phyloP scores from a whole-genome alignment of 805 yeast species.

The Candida broadrunensis region DNA sequence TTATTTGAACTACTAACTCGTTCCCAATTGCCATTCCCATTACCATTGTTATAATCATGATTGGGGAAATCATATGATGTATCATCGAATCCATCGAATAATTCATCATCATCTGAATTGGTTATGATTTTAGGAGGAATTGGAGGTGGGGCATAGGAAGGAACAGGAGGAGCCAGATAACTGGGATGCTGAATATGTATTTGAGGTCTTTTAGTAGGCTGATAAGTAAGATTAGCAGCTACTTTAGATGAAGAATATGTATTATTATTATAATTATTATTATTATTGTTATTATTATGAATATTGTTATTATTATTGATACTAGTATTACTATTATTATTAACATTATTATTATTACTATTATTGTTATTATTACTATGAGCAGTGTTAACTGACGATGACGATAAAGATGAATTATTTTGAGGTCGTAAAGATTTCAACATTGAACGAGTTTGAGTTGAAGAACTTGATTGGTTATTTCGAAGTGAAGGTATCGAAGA shows the following conservation, averaged over 20 bases:
- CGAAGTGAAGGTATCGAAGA: constrained; percentile 28
- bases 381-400: constrained; percentile 3
- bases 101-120: constrained; percentile 18
- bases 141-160: background rate
- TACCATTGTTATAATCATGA: constrained; percentile 3
- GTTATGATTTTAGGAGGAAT: constrained; percentile 2
- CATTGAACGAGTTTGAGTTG: constrained; percentile 18
- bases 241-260: background rate
- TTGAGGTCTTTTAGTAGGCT: background rate
- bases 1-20: background rate
- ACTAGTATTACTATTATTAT: background rate
- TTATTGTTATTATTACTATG: background rate
- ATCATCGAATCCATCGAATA: constrained; percentile 41
- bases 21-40: constrained; percentile 1
- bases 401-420: constrained; percentile 4
- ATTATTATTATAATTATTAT: background rate
- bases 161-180: background rate
- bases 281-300: background rate
- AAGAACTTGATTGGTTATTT: background rate
- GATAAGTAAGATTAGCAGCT: background rate
- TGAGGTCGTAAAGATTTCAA: constrained; percentile 28
- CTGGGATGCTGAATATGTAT: background rate
- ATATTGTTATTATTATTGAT: background rate
- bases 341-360: background rate
- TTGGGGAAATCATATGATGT: background rate